Conservation (phyloP, 176 grass and related monocot genomes). For the Avena sativa region DNA sequence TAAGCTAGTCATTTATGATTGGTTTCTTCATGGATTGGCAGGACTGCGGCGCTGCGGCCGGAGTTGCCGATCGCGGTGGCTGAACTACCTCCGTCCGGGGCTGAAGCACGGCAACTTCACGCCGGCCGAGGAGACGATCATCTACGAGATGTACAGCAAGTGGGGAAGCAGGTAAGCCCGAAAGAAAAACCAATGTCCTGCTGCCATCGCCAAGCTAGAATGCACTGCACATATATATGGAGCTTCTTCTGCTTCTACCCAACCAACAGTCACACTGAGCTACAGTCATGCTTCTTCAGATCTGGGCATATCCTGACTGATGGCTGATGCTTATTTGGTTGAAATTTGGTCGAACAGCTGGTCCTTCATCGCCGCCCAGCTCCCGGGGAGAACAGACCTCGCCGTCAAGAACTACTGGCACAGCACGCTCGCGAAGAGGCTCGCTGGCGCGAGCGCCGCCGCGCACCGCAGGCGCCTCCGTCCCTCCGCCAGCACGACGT, state of each 20-base stretch:
- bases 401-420: constrained; percentile 74
- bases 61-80: constrained; percentile 66
- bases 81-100: constrained; percentile 64
- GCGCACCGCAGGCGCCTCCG: neutral
- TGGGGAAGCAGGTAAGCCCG: constrained; percentile 52
- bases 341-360: constrained; percentile 39
- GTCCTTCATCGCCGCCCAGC: constrained; percentile 54
- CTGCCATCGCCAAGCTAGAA: neutral
- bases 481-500: constrained; percentile 34
- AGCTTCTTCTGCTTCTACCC: neutral
- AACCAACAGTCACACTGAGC: neutral
- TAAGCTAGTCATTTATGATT: neutral
- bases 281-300: neutral
- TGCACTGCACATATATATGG: neutral
- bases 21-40: constrained; percentile 31
- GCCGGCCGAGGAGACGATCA: constrained; percentile 49
- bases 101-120: constrained; percentile 61
- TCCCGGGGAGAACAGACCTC: constrained; percentile 60
- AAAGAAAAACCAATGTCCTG: neutral
- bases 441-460: constrained; percentile 14
- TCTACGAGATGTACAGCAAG: constrained; percentile 52
- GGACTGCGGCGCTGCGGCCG: constrained; percentile 49
- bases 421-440: constrained; percentile 61
- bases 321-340: constrained; percentile 1
- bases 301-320: neutral